Evolutionary conservation across 164 flowering plant species (phyloP), one percentile per base, ranked within the genome.

Genomic region (Cinnamomum micranthum): DNA sequence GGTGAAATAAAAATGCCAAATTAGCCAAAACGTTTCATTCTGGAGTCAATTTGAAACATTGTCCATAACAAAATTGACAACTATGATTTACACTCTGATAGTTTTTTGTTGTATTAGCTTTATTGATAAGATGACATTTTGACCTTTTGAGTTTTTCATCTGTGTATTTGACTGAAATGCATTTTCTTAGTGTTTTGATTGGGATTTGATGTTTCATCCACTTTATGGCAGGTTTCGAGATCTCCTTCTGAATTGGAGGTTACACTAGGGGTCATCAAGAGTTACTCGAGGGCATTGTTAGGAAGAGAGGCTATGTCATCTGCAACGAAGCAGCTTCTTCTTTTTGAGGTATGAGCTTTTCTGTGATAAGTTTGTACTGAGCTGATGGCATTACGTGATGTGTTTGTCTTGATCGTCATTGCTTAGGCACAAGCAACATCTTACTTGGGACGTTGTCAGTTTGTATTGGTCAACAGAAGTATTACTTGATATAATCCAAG

Each of bases 171-270:
- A 55, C 20, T 20, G n/a, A 2, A 15, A 15, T 55, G 60, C 60
- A 15, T 55, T 55, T 15, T 55, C 13, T 55, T 31, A 31, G n/a
- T 55, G n/a, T 55, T 55, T 13, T 4, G n/a, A 14, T 55, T 14
- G 19, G 60, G n/a, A 55, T 11, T 55, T 15, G 12, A 15, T 15
- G 20, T 20, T 55, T 60, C n/a, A 14, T 69, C 28, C 60, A 25
- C 23, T 64, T 64, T 17, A 14, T 73, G 50, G 23, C 81, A 95
- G 99, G 93, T 88, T 72, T 88, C 95, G 77, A 92, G 86, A 79
- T 82, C 89, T 70, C 91, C 99, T 10, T 93, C 97, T 58, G 96
- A 95, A 65, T 75, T 95, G 86, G 99, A 95, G 81, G 80, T 90
- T 41, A 85, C 86, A 76, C 87, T 95, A 80, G 87, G 94, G 75